Percentiles rank a stretch among this genome's conserved stretches.
Conservation (phyloP, 306 rosid species). For the Erythrophleum fordii region DNA sequence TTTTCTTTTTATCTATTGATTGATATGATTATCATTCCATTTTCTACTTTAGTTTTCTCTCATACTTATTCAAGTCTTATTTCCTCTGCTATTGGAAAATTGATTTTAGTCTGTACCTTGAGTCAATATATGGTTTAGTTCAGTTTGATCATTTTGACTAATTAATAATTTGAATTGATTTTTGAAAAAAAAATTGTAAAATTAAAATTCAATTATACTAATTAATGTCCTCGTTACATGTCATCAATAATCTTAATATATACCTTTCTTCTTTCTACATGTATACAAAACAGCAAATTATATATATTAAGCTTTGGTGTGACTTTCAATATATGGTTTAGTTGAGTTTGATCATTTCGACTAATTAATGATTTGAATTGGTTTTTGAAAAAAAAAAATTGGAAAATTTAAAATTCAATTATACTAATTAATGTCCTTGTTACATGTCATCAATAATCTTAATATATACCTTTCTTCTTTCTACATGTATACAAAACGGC, state of each 20-base stretch:
- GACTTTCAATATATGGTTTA: background rate
- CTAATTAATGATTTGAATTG: too few relatives aligned
- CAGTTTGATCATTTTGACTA: too few relatives aligned
- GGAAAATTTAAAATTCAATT: conserved; percentile 12
- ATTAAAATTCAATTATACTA: background rate
- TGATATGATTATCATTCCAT: background rate
- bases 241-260: background rate
- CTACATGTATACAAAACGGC: background rate
- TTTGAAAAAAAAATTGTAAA: too few relatives aligned
- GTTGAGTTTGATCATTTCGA: too few relatives aligned
- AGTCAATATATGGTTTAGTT: background rate
- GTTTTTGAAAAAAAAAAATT: too few relatives aligned
- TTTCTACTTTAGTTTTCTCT: background rate
- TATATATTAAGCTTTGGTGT: background rate
- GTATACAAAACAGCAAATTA: background rate
- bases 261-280: background rate
- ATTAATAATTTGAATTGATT: too few relatives aligned
- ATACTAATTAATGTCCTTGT: background rate
- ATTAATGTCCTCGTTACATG: conserved; percentile 20
- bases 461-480: background rate
- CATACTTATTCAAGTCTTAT: background rate
- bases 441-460: conserved; percentile 25
- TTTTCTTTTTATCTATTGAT: background rate
- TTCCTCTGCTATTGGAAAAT: background rate
- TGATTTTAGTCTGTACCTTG: background rate